These are phyloP conservation scores for Russula sp. DNA, from an alignment of 768 basidiomycete genomes.

Conservation along the genomic window DNA sequence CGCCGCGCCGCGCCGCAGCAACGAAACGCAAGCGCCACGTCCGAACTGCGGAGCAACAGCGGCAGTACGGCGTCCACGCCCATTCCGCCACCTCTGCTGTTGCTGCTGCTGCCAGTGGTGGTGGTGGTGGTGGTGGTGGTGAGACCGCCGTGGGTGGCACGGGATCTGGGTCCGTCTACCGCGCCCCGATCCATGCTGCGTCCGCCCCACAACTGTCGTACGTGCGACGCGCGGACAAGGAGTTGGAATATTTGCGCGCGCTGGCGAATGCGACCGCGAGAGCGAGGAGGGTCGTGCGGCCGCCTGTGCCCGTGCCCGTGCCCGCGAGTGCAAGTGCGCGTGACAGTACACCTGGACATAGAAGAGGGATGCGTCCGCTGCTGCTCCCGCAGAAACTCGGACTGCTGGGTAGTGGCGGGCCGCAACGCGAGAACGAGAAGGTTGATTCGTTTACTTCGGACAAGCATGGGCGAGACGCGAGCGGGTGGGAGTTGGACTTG, in stretches of 20 bases:
- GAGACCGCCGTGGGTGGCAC: background rate
- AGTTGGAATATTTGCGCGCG: slow-evolving; percentile 11
- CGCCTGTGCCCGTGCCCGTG: background rate
- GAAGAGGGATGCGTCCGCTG: slow-evolving; percentile 25
- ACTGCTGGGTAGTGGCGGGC: background rate
- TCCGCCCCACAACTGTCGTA: slow-evolving; percentile 16
- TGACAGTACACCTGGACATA: background rate
- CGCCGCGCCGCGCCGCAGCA: background rate
- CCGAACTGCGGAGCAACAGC: background rate
- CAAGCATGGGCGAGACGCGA: background rate
- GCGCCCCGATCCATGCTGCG: slow-evolving; percentile 1
- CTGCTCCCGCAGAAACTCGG: slow-evolving; percentile 27
- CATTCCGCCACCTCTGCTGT: background rate
- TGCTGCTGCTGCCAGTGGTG: background rate
- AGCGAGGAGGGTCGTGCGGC: background rate
- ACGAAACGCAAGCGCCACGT: background rate
- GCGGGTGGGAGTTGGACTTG: slow-evolving; percentile 12
- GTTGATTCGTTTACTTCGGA: slow-evolving; percentile 18
- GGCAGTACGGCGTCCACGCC: background rate
- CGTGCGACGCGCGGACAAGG: background rate
- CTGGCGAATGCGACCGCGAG: slow-evolving; percentile 5
- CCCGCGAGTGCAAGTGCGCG: background rate
- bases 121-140: background rate
- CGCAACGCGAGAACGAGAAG: slow-evolving; percentile 16
- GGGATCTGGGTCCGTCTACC: background rate